phyloP scores from a whole-genome alignment of 2,329 filamentous ascomycete genomes.

The Arthrinium puccinioides region DNA sequence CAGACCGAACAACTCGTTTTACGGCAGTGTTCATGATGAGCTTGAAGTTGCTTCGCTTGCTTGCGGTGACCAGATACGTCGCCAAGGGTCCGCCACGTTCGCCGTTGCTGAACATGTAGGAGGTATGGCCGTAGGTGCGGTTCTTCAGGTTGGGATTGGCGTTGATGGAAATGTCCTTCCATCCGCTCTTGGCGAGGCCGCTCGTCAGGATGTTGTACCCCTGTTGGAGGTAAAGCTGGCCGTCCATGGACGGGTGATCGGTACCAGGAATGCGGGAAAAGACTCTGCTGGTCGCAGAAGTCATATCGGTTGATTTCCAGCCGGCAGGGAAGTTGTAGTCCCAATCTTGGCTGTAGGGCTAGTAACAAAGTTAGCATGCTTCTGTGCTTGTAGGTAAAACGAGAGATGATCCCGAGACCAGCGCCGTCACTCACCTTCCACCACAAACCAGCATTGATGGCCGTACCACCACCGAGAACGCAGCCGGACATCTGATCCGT shows the following conservation, averaged over 20 bases:
- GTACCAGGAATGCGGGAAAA: conserved; percentile 66
- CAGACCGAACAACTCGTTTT: conserved; percentile 56
- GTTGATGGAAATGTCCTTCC: conserved; percentile 55
- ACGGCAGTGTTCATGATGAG: conserved; percentile 61
- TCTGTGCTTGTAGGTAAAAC: no score
- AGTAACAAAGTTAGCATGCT: no score
- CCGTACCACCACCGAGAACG: conserved; percentile 59
- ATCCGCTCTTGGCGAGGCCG: conserved; percentile 53
- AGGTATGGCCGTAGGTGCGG: conserved; percentile 52
- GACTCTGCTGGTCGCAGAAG: conserved; percentile 49
- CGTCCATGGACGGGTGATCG: conserved; percentile 56
- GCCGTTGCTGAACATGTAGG: conserved; percentile 59
- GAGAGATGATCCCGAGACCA: no score
- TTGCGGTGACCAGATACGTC: conserved; percentile 60
- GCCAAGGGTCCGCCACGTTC: conserved; percentile 62
- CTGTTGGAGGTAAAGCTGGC: conserved; percentile 56
- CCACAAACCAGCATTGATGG: conserved; percentile 62
- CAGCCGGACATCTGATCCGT: conserved; percentile 70
- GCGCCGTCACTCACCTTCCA: no score
- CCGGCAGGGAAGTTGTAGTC: conserved; percentile 63
- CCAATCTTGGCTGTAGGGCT: conserved; percentile 52
- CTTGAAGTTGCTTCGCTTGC: conserved; percentile 56
- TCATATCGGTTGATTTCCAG: conserved; percentile 60
- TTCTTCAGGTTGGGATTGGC: conserved; percentile 54
- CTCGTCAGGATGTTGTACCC: conserved; percentile 55